A percentile compares a stretch with the other conserved stretches of the same genome.
phyloP scores from a whole-genome alignment of 148 eudicot genomes.

The Simmondsia chinensis region DNA sequence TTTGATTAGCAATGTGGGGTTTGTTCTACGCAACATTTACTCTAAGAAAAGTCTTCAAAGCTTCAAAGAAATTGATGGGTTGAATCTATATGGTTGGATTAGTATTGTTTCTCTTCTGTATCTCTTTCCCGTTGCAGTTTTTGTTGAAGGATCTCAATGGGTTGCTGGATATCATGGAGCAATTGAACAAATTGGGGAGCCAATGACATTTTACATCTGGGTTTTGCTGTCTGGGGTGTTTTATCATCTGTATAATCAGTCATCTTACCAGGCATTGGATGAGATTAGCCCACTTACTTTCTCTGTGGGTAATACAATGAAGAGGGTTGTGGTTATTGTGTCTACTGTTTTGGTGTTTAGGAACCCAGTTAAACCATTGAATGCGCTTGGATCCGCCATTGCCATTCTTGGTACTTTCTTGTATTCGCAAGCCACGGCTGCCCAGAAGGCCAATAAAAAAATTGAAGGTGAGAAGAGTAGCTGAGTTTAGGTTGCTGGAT shows the following conservation, averaged over 20 bases:
- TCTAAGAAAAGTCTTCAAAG: conserved; percentile 72
- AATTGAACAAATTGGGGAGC: conserved; percentile 41
- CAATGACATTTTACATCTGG: conserved; percentile 66
- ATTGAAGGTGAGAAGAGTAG: conserved; percentile 45
- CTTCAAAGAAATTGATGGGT: conserved; percentile 80
- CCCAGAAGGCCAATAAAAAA: conserved; percentile 45
- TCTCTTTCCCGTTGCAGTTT: conserved; percentile 70
- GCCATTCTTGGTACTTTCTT: conserved; percentile 82
- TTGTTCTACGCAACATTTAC: conserved; percentile 73
- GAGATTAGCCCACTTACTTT: conserved; percentile 87
- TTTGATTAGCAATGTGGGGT: conserved; percentile 85
- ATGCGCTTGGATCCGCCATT: conserved; percentile 79
- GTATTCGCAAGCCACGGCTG: conserved; percentile 72
- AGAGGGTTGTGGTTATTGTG: conserved; percentile 81
- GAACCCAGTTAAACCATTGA: conserved; percentile 79
- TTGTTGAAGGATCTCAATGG: conserved; percentile 91
- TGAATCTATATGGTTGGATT: conserved; percentile 84
- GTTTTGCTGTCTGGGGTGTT: conserved; percentile 74
- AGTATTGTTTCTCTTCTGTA: conserved; percentile 61
- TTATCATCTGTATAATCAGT: conserved; percentile 82
- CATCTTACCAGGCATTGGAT: conserved; percentile 80
- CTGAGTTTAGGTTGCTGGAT: conserved; percentile 1
- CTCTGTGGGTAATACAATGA: conserved; percentile 91
- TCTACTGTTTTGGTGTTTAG: conserved; percentile 70
- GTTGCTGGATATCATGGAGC: conserved; percentile 64